Evolutionary conservation across 768 basidiomycete species (phyloP).

Genomic region (Lactifluus piperatus): DNA sequence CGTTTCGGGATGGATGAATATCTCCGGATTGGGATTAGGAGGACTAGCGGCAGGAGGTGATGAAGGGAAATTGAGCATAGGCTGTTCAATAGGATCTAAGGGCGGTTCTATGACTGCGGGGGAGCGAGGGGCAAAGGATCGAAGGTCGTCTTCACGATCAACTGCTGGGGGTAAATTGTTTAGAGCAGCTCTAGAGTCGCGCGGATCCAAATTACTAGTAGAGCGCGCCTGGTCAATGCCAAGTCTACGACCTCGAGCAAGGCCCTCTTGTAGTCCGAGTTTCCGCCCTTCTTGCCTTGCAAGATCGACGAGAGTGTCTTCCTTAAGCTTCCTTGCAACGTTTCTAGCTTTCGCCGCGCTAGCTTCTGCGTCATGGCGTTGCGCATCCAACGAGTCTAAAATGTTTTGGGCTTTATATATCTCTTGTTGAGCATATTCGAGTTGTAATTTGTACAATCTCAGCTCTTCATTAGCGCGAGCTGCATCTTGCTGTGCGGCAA

Average conservation of each 20-base stretch:
- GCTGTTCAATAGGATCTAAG: slow-evolving; percentile 18
- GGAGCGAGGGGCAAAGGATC: not conserved
- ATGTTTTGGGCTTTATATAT: slow-evolving; percentile 47
- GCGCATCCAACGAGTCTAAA: slow-evolving; percentile 39
- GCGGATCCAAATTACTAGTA: not conserved
- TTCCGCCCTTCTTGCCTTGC: slow-evolving; percentile 49
- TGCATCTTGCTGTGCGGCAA: slow-evolving; percentile 27
- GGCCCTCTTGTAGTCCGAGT: slow-evolving; percentile 45
- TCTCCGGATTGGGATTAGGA: slow-evolving; percentile 1
- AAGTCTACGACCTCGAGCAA: slow-evolving; percentile 28
- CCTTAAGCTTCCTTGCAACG: slow-evolving; percentile 36
- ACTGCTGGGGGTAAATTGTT: not conserved
- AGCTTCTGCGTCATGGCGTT: slow-evolving; percentile 42
- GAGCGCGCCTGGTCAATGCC: slow-evolving; percentile 26
- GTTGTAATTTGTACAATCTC: slow-evolving; percentile 46
- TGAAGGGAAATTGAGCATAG: slow-evolving; percentile 18
- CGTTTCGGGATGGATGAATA: not conserved
- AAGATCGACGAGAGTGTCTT: slow-evolving; percentile 38
- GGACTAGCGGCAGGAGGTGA: not conserved
- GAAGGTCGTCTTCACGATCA: slow-evolving; percentile 5
- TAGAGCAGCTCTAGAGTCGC: not conserved
- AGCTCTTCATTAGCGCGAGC: slow-evolving; percentile 39
- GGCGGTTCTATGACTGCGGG: not conserved
- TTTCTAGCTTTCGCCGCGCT: slow-evolving; percentile 38
- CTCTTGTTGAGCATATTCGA: slow-evolving; percentile 51